Conservation (phyloP, 2,329 filamentous ascomycete species). For the Basipetospora chlamydospora region DNA sequence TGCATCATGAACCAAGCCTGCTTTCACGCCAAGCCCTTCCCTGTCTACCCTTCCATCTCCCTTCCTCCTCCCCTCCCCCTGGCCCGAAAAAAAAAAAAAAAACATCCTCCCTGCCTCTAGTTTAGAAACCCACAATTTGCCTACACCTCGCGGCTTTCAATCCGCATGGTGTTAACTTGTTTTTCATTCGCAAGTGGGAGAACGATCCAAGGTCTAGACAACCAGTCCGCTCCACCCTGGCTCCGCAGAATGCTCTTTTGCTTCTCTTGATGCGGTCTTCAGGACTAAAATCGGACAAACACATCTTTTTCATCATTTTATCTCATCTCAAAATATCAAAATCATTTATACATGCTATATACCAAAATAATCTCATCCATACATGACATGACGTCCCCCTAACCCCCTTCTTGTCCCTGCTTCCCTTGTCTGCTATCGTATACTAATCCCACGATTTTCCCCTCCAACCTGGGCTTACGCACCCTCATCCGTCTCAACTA, state of each 20-base stretch:
- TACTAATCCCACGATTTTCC: too few relatives aligned
- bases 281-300: constrained; percentile 52
- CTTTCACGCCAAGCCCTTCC: too few relatives aligned
- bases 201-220: constrained; percentile 51
- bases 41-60: background rate
- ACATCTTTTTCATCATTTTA: constrained; percentile 21
- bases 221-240: constrained; percentile 53
- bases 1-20: too few relatives aligned
- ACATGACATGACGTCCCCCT: too few relatives aligned
- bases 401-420: too few relatives aligned
- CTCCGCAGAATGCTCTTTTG: constrained; percentile 27
- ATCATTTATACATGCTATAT: too few relatives aligned
- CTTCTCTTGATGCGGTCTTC: constrained; percentile 31
- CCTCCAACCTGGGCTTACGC: too few relatives aligned
- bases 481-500: background rate
- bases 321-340: too few relatives aligned
- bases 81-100: background rate
- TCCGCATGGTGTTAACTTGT: constrained; percentile 46
- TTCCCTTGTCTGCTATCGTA: too few relatives aligned
- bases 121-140: constrained; percentile 45
- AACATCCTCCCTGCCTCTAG: too few relatives aligned
- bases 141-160: constrained; percentile 42
- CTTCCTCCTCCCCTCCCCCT: background rate
- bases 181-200: constrained; percentile 48
- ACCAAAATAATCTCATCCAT: too few relatives aligned